Conservation (phyloP, 371 early-diverging fungal species). For the Syncephalis plumigaleata region DNA sequence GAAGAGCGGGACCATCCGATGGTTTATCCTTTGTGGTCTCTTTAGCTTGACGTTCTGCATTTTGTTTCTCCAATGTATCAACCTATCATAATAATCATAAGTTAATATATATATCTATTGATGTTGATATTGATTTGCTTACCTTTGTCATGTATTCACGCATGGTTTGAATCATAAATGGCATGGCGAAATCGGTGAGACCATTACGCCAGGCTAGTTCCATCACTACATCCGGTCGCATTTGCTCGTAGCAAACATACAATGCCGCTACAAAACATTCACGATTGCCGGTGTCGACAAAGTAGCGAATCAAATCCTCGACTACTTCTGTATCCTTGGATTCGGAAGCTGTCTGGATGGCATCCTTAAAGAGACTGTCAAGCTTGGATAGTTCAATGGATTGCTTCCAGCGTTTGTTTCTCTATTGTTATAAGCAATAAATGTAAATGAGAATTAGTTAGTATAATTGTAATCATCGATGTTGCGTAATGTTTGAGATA, state of each 20-base stretch:
- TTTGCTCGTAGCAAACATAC: conserved; percentile 82
- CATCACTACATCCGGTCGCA: conserved; percentile 84
- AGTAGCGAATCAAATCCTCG: conserved; percentile 84
- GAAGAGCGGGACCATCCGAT: conserved; percentile 9
- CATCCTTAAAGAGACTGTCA: conserved; percentile 90
- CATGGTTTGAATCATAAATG: conserved; percentile 80
- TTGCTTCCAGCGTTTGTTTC: conserved; percentile 88
- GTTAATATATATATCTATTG: too few species aligned
- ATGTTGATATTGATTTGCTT: not conserved
- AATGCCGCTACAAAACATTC: conserved; percentile 89
- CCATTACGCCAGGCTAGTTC: conserved; percentile 86
- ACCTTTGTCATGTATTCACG: conserved; percentile 64
- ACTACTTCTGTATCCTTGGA: conserved; percentile 71
- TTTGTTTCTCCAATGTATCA: conserved; percentile 14
- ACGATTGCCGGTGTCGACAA: conserved; percentile 72
- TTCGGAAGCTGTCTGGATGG: conserved; percentile 90
- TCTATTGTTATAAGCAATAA: conserved; percentile 19
- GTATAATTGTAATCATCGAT: conserved; percentile 1
- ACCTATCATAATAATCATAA: conserved; percentile 2
- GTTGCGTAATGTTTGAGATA: not conserved
- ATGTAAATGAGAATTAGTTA: too few species aligned
- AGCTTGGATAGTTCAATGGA: conserved; percentile 88
- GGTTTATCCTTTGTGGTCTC: conserved; percentile 11
- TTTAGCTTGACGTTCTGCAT: conserved; percentile 10
- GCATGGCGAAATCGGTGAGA: conserved; percentile 84